A percentile compares a stretch with the other conserved stretches of the same genome.
Evolutionary conservation across 805 yeast species (phyloP).

Genomic region (Aciculoconidium aculeatum): DNA sequence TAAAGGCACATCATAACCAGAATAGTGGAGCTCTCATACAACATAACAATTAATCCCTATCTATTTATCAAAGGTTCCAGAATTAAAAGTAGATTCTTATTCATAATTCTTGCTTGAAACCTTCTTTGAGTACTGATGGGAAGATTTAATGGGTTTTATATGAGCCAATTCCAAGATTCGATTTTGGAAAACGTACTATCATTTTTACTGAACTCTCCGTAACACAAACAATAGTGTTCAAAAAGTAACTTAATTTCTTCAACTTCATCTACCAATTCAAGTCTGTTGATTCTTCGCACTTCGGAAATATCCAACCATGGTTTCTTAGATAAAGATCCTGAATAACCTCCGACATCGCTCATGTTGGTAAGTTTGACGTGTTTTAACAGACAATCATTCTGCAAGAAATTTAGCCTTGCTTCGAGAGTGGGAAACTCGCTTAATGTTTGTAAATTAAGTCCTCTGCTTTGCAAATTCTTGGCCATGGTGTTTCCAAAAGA

Average conservation of each 20-base stretch:
- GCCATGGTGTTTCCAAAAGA: slow-evolving; percentile 67
- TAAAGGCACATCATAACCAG: too few species aligned
- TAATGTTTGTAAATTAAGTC: slow-evolving; percentile 57
- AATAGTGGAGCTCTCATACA: too few species aligned
- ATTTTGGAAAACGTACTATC: slow-evolving; percentile 5
- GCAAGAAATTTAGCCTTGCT: slow-evolving; percentile 20
- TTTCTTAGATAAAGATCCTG: slow-evolving; percentile 16
- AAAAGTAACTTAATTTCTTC: slow-evolving; percentile 64
- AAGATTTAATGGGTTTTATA: too few species aligned
- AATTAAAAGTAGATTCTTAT: too few species aligned
- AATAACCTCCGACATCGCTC: slow-evolving; percentile 35
- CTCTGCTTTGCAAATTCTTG: slow-evolving; percentile 52
- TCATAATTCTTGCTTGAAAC: too few species aligned
- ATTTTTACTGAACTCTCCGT: slow-evolving; percentile 15
- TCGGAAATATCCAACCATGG: slow-evolving; percentile 43
- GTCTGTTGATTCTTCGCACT: slow-evolving; percentile 36
- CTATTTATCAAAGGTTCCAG: too few species aligned
- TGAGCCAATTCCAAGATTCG: slow-evolving; percentile 7
- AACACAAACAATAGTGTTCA: slow-evolving; percentile 51
- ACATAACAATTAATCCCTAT: too few species aligned
- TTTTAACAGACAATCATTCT: slow-evolving; percentile 17
- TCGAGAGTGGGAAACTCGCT: slow-evolving; percentile 42
- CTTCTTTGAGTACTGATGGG: too few species aligned
- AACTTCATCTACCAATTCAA: slow-evolving; percentile 69
- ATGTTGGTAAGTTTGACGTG: slow-evolving; percentile 42